These are phyloP conservation scores for Lactarius trivialis DNA, from an alignment of 768 basidiomycete species.

Conservation along the genomic window DNA sequence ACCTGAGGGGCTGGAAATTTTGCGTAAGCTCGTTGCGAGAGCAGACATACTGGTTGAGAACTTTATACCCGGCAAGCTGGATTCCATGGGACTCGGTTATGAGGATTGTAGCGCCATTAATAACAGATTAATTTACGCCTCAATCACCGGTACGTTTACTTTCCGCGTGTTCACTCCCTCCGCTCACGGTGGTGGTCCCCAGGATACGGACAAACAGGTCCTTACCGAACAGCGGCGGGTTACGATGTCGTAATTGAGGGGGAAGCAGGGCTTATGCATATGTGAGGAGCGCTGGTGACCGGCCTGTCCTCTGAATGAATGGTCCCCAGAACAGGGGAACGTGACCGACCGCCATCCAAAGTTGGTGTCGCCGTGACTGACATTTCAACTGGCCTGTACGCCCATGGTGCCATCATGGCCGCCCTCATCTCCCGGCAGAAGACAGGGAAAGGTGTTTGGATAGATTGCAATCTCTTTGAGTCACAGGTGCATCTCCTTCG, in stretches of 20 bases:
- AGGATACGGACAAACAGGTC: slow-evolving; percentile 88
- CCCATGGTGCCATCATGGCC: slow-evolving; percentile 90
- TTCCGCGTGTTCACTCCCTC: not conserved
- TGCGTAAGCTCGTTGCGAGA: slow-evolving; percentile 59
- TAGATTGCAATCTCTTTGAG: slow-evolving; percentile 91
- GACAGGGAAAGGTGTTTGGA: slow-evolving; percentile 84
- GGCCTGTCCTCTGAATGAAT: slow-evolving; percentile 17
- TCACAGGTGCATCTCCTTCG: slow-evolving; percentile 53
- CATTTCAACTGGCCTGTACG: slow-evolving; percentile 81
- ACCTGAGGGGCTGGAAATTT: slow-evolving; percentile 66
- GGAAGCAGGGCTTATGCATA: slow-evolving; percentile 93
- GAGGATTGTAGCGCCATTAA: slow-evolving; percentile 76
- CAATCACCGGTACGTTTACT: slow-evolving; percentile 63
- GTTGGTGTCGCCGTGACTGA: slow-evolving; percentile 96
- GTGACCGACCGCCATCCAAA: slow-evolving; percentile 79
- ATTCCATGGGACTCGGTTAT: slow-evolving; percentile 78
- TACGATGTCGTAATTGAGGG: slow-evolving; percentile 64
- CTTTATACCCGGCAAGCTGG: slow-evolving; percentile 79
- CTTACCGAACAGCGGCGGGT: slow-evolving; percentile 74
- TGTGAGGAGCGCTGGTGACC: slow-evolving; percentile 42
- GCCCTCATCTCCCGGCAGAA: slow-evolving; percentile 74
- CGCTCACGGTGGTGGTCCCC: slow-evolving; percentile 11
- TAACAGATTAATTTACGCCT: slow-evolving; percentile 76
- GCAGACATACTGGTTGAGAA: slow-evolving; percentile 91
- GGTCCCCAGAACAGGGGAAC: slow-evolving; percentile 70